Base-by-base conservation (phyloP, 164 flowering plant genomes). In the Liriodendron chinense region DNA sequence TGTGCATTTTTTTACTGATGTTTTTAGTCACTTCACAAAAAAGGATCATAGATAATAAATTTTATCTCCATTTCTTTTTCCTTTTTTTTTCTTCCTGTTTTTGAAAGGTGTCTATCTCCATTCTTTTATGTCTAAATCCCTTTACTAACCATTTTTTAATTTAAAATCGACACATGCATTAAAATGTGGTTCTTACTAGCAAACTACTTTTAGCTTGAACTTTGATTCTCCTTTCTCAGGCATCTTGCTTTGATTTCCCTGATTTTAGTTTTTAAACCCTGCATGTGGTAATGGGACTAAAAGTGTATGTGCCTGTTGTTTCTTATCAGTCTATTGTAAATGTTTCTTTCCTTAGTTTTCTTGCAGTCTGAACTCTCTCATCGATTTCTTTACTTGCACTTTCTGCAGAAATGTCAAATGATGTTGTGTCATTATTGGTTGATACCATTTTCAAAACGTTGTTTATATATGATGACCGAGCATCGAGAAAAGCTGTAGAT, bases 401-500 rank as follows among this genome's bases (percentile, higher is more conserved):
- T 21, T 59, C 22, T 88, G 90, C 92, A 94, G 98, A 87, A 56
- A 86, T 90, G 84, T 76, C 91, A n/a, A 48, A 79, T 34, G 99
- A 96, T 77, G 61, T 81, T 78, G 88, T 88, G 68, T 82, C 91
- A 16, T 53, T 71, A 24, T 74, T 96, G 85, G 97, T 94, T 18
- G 97, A 93, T 70, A 79, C 85, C 22, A 65, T 96, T 57, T 94
- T 96, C 83, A 81, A 79, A 74, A 94, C 99, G 7, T 64, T 91
- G 74, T 78, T 43, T 34, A 81, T 87, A 56, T 94, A 93, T 83
- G 98, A 96, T 79, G 98, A 94, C 77, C 88, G 82, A 14, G 83
- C 88, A 22, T 94, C 98, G 56, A 87, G 91, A 83, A 86, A 82
- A 78, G 94, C 94, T 75, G 98, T 96, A 20, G 98, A 96, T 81